These are phyloP conservation scores for Rosa persica DNA, from an alignment of 306 rosid species.

Conservation along the genomic window DNA sequence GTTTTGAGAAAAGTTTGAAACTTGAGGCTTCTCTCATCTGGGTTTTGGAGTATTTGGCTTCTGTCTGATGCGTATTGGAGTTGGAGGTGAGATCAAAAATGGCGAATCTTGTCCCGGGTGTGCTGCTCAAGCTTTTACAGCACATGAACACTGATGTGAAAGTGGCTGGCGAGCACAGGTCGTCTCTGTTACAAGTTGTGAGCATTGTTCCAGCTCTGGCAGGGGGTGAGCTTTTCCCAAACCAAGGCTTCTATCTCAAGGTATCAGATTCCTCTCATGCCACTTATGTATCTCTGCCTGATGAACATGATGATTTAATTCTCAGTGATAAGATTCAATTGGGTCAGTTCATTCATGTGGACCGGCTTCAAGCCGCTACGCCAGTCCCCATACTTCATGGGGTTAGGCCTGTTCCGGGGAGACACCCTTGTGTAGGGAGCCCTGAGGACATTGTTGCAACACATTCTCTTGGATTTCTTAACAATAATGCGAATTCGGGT, in stretches of 20 bases:
- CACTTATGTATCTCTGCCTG: conserved; percentile 90
- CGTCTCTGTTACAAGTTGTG: conserved; percentile 84
- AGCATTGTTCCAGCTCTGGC: conserved; percentile 96
- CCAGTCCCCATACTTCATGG: conserved; percentile 95
- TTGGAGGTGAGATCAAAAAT: conserved; percentile 35
- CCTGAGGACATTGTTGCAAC: conserved; percentile 96
- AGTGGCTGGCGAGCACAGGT: conserved; percentile 92
- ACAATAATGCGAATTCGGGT: conserved; percentile 36
- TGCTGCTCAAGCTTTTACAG: conserved; percentile 85
- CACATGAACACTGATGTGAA: conserved; percentile 95
- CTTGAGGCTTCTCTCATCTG: conserved; percentile 20
- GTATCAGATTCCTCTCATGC: conserved; percentile 98
- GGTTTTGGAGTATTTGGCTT: conserved; percentile 21
- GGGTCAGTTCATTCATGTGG: conserved; percentile 91
- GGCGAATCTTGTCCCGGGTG: conserved; percentile 99
- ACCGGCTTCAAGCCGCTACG: conserved; percentile 81
- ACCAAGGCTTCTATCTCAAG: conserved; percentile 92
- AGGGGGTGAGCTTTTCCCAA: conserved; percentile 78
- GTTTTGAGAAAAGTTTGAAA: background rate
- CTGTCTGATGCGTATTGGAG: conserved; percentile 56
- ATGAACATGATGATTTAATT: conserved; percentile 92
- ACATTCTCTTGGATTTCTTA: conserved; percentile 71
- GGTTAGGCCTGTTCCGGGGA: conserved; percentile 86
- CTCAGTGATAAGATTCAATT: conserved; percentile 94
- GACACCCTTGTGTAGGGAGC: conserved; percentile 89